phyloP scores from a whole-genome alignment of 208 protist species.

The Naegleria gruberi region DNA sequence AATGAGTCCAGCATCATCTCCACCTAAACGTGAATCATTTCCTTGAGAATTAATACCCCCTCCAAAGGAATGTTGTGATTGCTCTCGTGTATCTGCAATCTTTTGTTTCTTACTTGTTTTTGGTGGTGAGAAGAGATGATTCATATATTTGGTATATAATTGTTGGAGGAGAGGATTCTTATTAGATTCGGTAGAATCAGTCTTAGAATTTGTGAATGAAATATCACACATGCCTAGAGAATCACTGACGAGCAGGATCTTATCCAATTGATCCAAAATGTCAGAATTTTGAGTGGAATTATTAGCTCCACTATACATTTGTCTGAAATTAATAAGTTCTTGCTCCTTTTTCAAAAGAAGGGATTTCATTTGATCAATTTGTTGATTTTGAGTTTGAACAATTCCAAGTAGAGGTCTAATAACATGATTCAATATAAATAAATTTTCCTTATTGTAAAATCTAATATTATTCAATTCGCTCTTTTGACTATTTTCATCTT shows the following conservation, averaged over 20 bases:
- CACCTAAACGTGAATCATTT: not conserved
- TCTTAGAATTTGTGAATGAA: not conserved
- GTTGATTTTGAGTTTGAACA: not conserved
- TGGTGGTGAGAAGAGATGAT: not conserved
- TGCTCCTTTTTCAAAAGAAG: not conserved
- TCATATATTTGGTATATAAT: not conserved
- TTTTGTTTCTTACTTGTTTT: not conserved
- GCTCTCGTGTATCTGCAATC: not conserved
- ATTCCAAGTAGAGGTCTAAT: not conserved
- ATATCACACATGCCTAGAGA: not conserved
- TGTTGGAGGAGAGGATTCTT: not conserved
- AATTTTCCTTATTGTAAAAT: not conserved
- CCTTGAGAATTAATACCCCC: not conserved
- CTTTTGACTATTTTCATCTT: not conserved
- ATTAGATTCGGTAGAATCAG: not conserved
- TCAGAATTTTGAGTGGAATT: not conserved
- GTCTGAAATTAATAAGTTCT: not conserved
- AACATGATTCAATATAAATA: not conserved
- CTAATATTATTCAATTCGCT: too few species aligned
- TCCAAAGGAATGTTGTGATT: not conserved
- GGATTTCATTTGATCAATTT: not conserved
- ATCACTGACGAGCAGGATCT: not conserved
- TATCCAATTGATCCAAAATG: not conserved
- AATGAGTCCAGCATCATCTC: not conserved
- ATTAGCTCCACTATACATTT: not conserved